These are phyloP conservation scores for Pyrus pyrifolia DNA, from an alignment of 306 rosid species.

Conservation along the genomic window DNA sequence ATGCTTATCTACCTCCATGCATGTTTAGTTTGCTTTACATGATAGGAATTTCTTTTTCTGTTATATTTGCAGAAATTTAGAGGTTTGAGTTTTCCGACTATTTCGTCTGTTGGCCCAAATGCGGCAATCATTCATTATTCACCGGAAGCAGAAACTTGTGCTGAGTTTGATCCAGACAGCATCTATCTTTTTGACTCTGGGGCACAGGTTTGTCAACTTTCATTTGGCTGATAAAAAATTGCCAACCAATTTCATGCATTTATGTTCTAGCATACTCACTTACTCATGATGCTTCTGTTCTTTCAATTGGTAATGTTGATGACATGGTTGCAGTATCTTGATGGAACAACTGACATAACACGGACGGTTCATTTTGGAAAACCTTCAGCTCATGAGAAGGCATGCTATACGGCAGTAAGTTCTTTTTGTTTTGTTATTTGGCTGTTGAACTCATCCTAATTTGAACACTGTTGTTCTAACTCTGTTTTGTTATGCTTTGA, in stretches of 20 bases:
- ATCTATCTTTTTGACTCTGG: slow-evolving; percentile 98
- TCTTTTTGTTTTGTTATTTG: slow-evolving; percentile 8
- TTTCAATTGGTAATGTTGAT: slow-evolving; percentile 18
- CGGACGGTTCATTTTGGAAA: slow-evolving; percentile 95
- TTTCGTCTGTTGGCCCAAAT: slow-evolving; percentile 96
- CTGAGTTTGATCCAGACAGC: slow-evolving; percentile 79
- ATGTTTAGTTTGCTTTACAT: slow-evolving; percentile 3
- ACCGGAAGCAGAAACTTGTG: slow-evolving; percentile 74
- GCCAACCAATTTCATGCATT: background rate
- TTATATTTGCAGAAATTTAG: slow-evolving; percentile 62
- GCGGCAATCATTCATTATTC: slow-evolving; percentile 91
- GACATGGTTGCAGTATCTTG: slow-evolving; percentile 65
- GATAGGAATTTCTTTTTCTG: slow-evolving; percentile 1
- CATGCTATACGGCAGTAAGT: slow-evolving; percentile 89
- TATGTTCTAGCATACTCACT: background rate
- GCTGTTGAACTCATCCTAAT: background rate
- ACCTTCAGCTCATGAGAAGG: slow-evolving; percentile 83
- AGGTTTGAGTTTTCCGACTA: slow-evolving; percentile 95
- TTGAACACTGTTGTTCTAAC: background rate
- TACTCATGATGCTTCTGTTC: slow-evolving; percentile 6
- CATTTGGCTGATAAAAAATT: slow-evolving; percentile 5
- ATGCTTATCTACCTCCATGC: background rate
- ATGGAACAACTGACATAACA: slow-evolving; percentile 97
- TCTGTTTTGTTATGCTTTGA: background rate
- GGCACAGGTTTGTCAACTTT: slow-evolving; percentile 67